These are phyloP conservation scores for Vaccinium corymbosum DNA, from an alignment of 148 eudicot genomes.

Conservation along the genomic window DNA sequence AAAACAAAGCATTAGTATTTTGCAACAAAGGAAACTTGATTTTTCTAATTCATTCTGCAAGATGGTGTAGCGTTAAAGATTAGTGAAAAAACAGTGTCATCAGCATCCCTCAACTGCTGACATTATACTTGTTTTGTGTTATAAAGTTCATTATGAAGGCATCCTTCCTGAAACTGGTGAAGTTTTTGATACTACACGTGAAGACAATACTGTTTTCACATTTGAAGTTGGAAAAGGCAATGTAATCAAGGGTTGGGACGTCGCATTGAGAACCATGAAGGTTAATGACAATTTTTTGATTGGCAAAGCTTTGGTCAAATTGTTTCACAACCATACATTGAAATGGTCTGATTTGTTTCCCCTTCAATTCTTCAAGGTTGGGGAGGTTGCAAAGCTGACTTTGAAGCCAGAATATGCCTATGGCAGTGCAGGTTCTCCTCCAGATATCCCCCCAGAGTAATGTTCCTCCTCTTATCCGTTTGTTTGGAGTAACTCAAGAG, in stretches of 20 bases:
- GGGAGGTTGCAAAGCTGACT: constrained; percentile 85
- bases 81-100: not conserved
- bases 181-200: constrained; percentile 88
- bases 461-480: constrained; percentile 14
- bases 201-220: constrained; percentile 81
- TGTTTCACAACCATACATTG: not conserved
- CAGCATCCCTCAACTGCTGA: not conserved
- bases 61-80: not conserved
- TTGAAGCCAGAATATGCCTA: constrained; percentile 98
- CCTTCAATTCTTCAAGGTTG: constrained; percentile 52
- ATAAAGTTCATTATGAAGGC: constrained; percentile 90
- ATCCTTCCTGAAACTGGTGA: constrained; percentile 83
- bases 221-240: constrained; percentile 85
- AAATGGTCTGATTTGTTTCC: not conserved
- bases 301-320: not conserved
- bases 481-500: not conserved
- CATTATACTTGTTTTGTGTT: not conserved
- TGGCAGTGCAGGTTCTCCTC: constrained; percentile 94
- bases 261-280: constrained; percentile 93
- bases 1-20: not conserved
- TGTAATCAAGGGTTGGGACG: constrained; percentile 96
- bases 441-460: constrained; percentile 93
- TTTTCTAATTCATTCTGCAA: constrained; percentile 1
- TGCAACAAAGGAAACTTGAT: not conserved
- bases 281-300: constrained; percentile 24